These are phyloP conservation scores for Arachis stenosperma DNA, from an alignment of 306 rosid species.

Conservation along the genomic window DNA sequence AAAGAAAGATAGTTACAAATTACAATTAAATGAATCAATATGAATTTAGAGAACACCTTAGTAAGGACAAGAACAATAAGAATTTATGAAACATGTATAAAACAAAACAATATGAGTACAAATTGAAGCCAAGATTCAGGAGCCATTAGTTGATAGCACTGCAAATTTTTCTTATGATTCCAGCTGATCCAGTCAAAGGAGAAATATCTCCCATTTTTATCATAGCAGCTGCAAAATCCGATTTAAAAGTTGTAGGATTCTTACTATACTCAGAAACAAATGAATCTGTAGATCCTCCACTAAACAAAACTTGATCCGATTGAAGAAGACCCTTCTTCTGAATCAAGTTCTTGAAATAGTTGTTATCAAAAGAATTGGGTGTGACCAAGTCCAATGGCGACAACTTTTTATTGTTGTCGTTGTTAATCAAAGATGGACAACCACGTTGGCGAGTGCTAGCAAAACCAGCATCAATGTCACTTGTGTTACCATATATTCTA, in stretches of 20 bases:
- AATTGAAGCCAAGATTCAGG: neutral
- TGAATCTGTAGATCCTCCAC: slow-evolving; percentile 42
- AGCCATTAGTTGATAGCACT: slow-evolving; percentile 28
- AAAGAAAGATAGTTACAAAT: neutral
- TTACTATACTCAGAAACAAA: slow-evolving; percentile 40
- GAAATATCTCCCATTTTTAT: slow-evolving; percentile 46
- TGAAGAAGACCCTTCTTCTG: slow-evolving; percentile 62
- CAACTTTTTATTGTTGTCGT: too few species aligned
- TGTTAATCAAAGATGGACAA: too few species aligned
- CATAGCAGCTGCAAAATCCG: slow-evolving; percentile 49
- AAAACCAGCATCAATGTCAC: too few species aligned
- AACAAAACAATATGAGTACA: too few species aligned
- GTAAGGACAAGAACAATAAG: neutral
- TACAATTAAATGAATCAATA: slow-evolving; percentile 18
- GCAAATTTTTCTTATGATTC: slow-evolving; percentile 40
- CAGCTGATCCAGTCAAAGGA: slow-evolving; percentile 30
- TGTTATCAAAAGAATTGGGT: slow-evolving; percentile 49
- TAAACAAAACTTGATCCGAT: slow-evolving; percentile 49
- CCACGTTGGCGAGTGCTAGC: too few species aligned
- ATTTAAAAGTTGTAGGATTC: slow-evolving; percentile 42
- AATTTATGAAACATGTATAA: neutral
- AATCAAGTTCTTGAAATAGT: slow-evolving; percentile 58
- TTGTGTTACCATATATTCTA: too few species aligned
- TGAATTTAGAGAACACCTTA: neutral
- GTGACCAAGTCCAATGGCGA: too few species aligned